These are phyloP conservation scores for Tylopilus plumbeoviolaceoides DNA, from an alignment of 768 basidiomycete species.

Conservation along the genomic window DNA sequence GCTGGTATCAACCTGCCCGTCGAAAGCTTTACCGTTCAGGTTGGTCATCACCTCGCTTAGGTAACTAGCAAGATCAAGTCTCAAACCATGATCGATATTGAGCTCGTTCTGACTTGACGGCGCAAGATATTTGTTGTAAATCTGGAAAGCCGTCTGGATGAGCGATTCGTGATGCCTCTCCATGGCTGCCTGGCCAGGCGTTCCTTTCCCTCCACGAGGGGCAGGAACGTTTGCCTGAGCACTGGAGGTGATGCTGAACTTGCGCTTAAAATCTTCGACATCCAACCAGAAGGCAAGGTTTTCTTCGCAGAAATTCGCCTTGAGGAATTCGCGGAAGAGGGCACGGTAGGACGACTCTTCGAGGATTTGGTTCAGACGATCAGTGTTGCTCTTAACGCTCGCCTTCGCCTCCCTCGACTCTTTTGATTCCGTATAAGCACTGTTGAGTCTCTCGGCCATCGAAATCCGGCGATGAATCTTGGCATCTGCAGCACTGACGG, in stretches of 20 bases:
- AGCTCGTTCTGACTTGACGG: constrained; percentile 94
- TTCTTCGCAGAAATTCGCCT: constrained; percentile 96
- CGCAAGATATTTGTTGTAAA: constrained; percentile 93
- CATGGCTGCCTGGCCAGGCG: constrained; percentile 85
- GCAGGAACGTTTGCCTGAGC: constrained; percentile 59
- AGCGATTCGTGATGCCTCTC: constrained; percentile 94
- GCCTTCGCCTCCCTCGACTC: constrained; percentile 45
- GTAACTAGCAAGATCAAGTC: constrained; percentile 92
- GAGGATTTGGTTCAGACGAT: constrained; percentile 85
- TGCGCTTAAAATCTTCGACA: constrained; percentile 93
- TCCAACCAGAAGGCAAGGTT: constrained; percentile 97
- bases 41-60: constrained; percentile 84
- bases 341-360: constrained; percentile 87
- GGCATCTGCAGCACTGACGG: constrained; percentile 39
- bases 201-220: constrained; percentile 41
- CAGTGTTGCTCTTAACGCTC: constrained; percentile 85
- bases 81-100: constrained; percentile 96
- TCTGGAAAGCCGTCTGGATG: constrained; percentile 90
- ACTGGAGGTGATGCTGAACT: constrained; percentile 93
- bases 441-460: constrained; percentile 68
- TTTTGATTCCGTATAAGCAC: constrained; percentile 43
- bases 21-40: constrained; percentile 71
- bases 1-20: constrained; percentile 76
- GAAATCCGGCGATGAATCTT: constrained; percentile 79
- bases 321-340: constrained; percentile 92